Evolutionary conservation across 2,329 filamentous ascomycete species (phyloP).

Genomic region (Aureobasidium melanogenum): DNA sequence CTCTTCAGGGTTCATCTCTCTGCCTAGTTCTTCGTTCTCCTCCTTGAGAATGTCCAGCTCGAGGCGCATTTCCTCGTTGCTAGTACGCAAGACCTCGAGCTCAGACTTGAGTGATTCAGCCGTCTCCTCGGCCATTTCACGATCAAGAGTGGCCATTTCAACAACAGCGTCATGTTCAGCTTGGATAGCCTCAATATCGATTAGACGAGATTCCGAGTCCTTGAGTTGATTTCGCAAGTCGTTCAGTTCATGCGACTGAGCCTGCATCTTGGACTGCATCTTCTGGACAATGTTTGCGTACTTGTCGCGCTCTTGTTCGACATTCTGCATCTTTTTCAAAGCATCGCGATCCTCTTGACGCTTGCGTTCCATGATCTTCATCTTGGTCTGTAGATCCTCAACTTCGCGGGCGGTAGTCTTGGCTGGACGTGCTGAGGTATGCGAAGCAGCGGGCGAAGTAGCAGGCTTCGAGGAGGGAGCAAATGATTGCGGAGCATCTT

Average conservation of each 20-base stretch:
- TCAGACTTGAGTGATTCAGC: slow-evolving; percentile 76
- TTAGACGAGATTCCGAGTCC: slow-evolving; percentile 61
- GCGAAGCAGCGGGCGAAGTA: slow-evolving; percentile 22
- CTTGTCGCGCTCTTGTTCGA: slow-evolving; percentile 67
- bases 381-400: slow-evolving; percentile 80
- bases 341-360: slow-evolving; percentile 77
- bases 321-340: slow-evolving; percentile 65
- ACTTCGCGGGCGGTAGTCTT: slow-evolving; percentile 50
- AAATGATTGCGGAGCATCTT: slow-evolving; percentile 11
- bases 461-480: slow-evolving; percentile 21
- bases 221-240: slow-evolving; percentile 71
- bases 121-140: slow-evolving; percentile 93
- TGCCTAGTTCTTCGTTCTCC: slow-evolving; percentile 75
- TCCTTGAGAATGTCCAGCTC: slow-evolving; percentile 81
- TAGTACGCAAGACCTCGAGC: slow-evolving; percentile 64
- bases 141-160: slow-evolving; percentile 80
- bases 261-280: slow-evolving; percentile 78
- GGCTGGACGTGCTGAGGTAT: slow-evolving; percentile 23
- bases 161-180: slow-evolving; percentile 77
- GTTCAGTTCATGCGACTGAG: slow-evolving; percentile 68
- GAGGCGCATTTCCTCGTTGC: slow-evolving; percentile 73
- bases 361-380: slow-evolving; percentile 82
- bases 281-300: slow-evolving; percentile 84
- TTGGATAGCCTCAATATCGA: slow-evolving; percentile 62
- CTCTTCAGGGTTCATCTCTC: slow-evolving; percentile 83